A percentile compares a stretch with the other conserved stretches of the same genome.
These are phyloP conservation scores for Blastocystis sp. DNA, from an alignment of 352 stramenopile species.

Conservation along the genomic window DNA sequence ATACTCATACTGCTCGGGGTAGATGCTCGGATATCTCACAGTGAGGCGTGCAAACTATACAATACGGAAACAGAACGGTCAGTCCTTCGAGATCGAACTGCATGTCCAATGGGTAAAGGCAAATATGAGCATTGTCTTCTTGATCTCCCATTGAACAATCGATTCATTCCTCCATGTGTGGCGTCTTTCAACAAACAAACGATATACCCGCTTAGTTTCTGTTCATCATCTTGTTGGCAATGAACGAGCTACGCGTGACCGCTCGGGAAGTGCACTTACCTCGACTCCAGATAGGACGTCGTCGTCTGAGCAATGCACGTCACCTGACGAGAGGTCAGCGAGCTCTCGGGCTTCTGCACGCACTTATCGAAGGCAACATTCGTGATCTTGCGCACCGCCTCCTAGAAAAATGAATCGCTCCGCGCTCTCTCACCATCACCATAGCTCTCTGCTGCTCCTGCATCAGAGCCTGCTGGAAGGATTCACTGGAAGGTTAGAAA, in stretches of 20 bases:
- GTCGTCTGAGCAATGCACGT: constrained; percentile 23
- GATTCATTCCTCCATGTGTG: too few relatives aligned
- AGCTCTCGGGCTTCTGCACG: background rate
- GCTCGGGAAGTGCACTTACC: background rate
- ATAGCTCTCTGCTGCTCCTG: constrained; percentile 43
- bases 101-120: too few relatives aligned
- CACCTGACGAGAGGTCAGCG: constrained; percentile 22
- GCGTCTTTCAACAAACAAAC: constrained; percentile 12
- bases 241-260: background rate
- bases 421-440: background rate
- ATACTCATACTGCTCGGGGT: constrained; percentile 97
- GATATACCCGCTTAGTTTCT: background rate
- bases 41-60: constrained; percentile 58
- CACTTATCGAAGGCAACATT: constrained; percentile 49
- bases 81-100: constrained; percentile 82
- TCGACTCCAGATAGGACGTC: constrained; percentile 22
- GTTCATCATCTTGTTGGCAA: constrained; percentile 6
- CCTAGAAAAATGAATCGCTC: background rate
- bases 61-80: constrained; percentile 92
- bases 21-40: constrained; percentile 73
- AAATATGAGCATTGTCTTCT: too few relatives aligned
- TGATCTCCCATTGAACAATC: too few relatives aligned
- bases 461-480: constrained; percentile 46
- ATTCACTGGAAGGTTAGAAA: background rate
- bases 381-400: constrained; percentile 12